Evolutionary conservation across 2,329 filamentous ascomycete species (phyloP).

Genomic region (Trichoderma sp.): DNA sequence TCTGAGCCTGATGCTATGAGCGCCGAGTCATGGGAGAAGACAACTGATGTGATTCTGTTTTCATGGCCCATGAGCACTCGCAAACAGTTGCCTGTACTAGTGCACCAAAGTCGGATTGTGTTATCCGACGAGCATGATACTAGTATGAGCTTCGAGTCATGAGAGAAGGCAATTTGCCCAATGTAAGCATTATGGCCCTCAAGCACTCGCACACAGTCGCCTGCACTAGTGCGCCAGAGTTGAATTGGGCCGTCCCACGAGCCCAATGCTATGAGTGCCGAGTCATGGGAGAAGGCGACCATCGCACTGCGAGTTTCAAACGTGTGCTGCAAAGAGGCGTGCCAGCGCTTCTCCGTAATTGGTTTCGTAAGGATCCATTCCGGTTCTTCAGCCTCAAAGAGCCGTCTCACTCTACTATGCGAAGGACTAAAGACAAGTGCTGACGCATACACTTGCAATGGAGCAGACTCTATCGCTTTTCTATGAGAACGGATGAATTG

Average conservation of each 20-base stretch:
- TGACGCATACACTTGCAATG: not conserved
- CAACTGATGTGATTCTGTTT: not conserved
- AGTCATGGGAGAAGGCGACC: not conserved
- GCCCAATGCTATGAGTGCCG: not conserved
- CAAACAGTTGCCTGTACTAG: not conserved
- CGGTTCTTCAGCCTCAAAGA: not conserved
- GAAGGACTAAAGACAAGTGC: not conserved
- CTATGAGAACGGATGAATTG: not conserved
- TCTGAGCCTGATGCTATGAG: not conserved
- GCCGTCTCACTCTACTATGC: not conserved
- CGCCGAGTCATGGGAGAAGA: not conserved
- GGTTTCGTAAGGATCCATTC: not conserved
- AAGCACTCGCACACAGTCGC: not conserved
- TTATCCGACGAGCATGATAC: not conserved
- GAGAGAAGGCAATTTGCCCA: not conserved
- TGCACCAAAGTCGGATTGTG: not conserved
- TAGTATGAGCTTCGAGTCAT: not conserved
- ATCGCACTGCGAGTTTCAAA: rapidly evolving
- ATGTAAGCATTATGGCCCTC: too few species aligned
- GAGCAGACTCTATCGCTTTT: not conserved
- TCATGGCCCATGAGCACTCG: not conserved
- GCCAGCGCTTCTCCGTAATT: not conserved
- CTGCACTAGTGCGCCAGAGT: not conserved
- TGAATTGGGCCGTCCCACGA: rapidly evolving
- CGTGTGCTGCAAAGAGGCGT: not conserved